These are phyloP conservation scores for Ustilago bromivora DNA, from an alignment of 1,284 basidiomycete species.

Conservation along the genomic window DNA sequence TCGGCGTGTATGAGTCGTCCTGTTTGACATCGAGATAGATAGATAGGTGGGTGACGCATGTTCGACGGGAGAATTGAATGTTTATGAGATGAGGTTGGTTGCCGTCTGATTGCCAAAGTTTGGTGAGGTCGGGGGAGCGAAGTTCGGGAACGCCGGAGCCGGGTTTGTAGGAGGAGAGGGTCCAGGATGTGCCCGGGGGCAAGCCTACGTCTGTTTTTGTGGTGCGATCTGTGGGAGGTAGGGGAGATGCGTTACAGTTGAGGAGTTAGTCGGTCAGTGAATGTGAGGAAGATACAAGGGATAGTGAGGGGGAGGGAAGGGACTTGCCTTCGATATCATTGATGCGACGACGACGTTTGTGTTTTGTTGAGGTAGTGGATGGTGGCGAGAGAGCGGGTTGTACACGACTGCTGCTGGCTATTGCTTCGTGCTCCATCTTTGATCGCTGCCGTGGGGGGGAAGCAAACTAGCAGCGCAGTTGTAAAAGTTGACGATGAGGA, in stretches of 20 bases:
- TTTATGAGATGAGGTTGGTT: constrained; percentile 97
- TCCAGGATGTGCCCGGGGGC: constrained; percentile 80
- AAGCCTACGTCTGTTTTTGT: constrained; percentile 65
- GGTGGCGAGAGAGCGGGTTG: neutral
- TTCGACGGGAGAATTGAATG: constrained; percentile 89
- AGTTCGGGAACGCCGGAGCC: constrained; percentile 95
- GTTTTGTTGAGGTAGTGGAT: constrained; percentile 8
- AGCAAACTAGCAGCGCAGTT: neutral
- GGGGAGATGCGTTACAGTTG: neutral
- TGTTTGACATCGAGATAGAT: constrained; percentile 85
- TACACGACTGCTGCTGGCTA: constrained; percentile 23
- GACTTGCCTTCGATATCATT: constrained; percentile 41
- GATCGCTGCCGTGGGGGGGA: too few relatives aligned
- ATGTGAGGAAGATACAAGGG: neutral
- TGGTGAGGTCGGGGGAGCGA: constrained; percentile 86
- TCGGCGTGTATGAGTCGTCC: constrained; percentile 98
- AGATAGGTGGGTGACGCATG: constrained; percentile 87
- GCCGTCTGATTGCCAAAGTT: constrained; percentile 99
- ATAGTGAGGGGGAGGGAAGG: neutral
- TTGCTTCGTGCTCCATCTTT: constrained; percentile 21
- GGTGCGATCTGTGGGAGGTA: constrained; percentile 38
- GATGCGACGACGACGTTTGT: constrained; percentile 27
- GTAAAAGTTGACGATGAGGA: neutral
- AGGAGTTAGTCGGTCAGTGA: neutral
- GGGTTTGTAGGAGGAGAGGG: constrained; percentile 96